Conservation (phyloP, 2,329 filamentous ascomycete species). For the Aspergillus sp. region DNA sequence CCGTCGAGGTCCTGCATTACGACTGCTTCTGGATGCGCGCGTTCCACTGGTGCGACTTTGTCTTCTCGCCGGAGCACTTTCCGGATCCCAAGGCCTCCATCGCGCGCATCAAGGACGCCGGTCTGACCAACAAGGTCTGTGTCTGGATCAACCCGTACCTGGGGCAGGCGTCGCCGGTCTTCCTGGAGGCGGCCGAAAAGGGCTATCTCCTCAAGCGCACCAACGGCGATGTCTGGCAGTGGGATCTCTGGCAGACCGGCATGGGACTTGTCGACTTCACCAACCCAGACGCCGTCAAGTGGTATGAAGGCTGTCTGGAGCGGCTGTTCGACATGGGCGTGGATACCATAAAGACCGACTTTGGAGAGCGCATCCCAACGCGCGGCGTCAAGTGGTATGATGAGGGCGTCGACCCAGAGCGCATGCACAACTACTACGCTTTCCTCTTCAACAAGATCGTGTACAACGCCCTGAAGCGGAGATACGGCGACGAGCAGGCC, state of each 20-base stretch:
- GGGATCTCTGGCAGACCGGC: conserved; percentile 68
- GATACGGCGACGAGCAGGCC: conserved; percentile 43
- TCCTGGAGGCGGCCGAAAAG: conserved; percentile 51
- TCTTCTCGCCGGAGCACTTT: conserved; percentile 59
- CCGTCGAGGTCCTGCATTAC: conserved; percentile 64
- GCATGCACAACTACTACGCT: conserved; percentile 73
- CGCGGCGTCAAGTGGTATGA: conserved; percentile 57
- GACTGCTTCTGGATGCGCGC: conserved; percentile 71
- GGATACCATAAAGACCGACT: conserved; percentile 67
- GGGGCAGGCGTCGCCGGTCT: conserved; percentile 58
- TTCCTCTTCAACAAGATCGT: conserved; percentile 63
- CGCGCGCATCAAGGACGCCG: conserved; percentile 52
- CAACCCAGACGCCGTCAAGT: conserved; percentile 56
- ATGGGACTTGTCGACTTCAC: conserved; percentile 69
- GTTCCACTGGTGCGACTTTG: conserved; percentile 67
- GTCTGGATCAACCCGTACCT: conserved; percentile 73
- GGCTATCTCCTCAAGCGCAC: conserved; percentile 61
- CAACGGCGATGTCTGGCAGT: conserved; percentile 64
- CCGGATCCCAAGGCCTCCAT: conserved; percentile 59
- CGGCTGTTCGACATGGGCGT: conserved; percentile 59
- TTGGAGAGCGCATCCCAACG: conserved; percentile 62
- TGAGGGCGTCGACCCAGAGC: conserved; percentile 50
- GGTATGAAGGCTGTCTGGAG: conserved; percentile 55
- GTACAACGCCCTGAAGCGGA: conserved; percentile 53
- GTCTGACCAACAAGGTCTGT: conserved; percentile 59